These are phyloP conservation scores for Aspergillus nomiae DNA, from an alignment of 2,329 filamentous ascomycete species.

Conservation along the genomic window DNA sequence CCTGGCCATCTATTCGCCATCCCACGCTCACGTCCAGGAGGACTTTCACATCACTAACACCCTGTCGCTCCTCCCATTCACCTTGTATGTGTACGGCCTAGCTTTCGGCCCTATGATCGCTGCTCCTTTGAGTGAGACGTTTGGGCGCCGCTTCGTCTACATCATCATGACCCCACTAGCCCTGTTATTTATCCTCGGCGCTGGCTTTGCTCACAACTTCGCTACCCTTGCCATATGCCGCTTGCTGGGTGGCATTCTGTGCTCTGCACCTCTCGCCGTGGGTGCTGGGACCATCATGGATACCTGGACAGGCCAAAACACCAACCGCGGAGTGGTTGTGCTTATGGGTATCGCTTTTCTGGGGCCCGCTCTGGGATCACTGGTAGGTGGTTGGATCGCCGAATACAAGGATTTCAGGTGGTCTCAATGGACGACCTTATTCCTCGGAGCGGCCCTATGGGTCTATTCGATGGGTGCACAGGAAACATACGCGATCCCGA, in stretches of 20 bases:
- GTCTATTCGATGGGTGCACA: conserved; percentile 58
- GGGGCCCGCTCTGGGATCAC: conserved; percentile 60
- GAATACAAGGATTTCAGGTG: conserved; percentile 69
- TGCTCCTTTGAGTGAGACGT: conserved; percentile 13
- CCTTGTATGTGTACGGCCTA: conserved; percentile 14
- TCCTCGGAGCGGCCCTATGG: conserved; percentile 60
- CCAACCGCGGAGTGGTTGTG: conserved; percentile 4
- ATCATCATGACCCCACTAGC: conserved; percentile 11
- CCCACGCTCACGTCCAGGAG: conserved; percentile 7
- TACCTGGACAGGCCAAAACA: conserved; percentile 9
- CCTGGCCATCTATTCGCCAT: conserved; percentile 15
- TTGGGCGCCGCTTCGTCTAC: conserved; percentile 11
- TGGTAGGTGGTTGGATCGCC: conserved; percentile 61
- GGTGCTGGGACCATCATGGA: conserved; percentile 20
- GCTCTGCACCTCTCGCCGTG: conserved; percentile 14
- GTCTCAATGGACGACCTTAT: conserved; percentile 72
- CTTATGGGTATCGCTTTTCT: conserved; percentile 53
- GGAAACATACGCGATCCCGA: conserved; percentile 71
- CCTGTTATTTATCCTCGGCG: conserved; percentile 11
- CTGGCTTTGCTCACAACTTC: conserved; percentile 8
- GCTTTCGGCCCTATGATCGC: conserved; percentile 15
- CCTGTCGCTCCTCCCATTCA: conserved; percentile 12
- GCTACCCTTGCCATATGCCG: conserved; percentile 11
- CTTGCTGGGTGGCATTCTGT: conserved; percentile 12
- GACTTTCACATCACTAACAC: conserved; percentile 10